phyloP scores from a whole-genome alignment of 371 early-diverging fungal species.

The Circinella umbellata region DNA sequence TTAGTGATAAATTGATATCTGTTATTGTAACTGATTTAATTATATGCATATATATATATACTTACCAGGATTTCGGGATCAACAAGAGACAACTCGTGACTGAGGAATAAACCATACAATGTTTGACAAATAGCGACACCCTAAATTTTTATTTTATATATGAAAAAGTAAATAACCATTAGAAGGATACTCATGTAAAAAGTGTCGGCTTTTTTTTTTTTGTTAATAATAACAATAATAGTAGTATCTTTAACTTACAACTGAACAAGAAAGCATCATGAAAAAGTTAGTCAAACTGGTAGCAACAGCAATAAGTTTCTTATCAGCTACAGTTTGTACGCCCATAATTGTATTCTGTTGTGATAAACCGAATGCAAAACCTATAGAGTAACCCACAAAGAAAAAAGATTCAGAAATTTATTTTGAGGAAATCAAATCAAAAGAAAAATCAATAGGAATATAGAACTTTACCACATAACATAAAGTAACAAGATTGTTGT shows the following conservation, averaged over 20 bases:
- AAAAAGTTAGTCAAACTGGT: constrained; percentile 54
- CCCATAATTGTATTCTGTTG: constrained; percentile 68
- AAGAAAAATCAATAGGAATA: no score
- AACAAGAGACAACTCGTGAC: not conserved
- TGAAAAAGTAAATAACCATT: no score
- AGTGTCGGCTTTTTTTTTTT: no score
- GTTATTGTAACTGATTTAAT: no score
- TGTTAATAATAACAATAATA: no score
- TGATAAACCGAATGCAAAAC: constrained; percentile 64
- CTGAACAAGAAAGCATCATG: constrained; percentile 40
- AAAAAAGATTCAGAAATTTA: not conserved
- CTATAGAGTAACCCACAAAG: constrained; percentile 3
- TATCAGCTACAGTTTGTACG: constrained; percentile 56
- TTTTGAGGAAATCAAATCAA: no score
- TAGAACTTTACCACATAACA: constrained; percentile 28
- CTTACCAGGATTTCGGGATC: not conserved
- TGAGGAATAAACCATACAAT: constrained; percentile 19
- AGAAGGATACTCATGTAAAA: no score
- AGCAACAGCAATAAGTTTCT: constrained; percentile 64
- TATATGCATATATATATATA: no score
- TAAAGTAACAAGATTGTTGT: constrained; percentile 43
- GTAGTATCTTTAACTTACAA: constrained; percentile 13
- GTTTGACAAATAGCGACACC: constrained; percentile 45
- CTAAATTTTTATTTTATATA: not conserved
- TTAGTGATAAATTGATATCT: no score